Evolutionary conservation across 345 rosid genomes (phyloP), one percentile per base, ranked within the genome.

Genomic region (Toxicodendron radicans): DNA sequence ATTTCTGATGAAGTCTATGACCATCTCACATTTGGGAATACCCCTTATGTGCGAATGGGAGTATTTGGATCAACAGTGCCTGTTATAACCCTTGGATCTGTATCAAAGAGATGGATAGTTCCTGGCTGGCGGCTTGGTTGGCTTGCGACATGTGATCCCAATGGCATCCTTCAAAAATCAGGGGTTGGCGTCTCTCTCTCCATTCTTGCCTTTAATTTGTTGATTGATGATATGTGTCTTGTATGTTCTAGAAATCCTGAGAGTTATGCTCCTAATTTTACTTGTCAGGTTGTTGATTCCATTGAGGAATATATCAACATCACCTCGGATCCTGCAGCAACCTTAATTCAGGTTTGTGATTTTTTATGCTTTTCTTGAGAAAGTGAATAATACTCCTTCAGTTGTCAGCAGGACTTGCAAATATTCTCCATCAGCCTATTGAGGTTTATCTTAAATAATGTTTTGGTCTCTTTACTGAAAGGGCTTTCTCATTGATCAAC

Each of bases 71-170:
- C 92, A 3, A 77, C 76, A 2, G 90, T 79, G 4, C 92, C 92
- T 12, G 89, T 90, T 8, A 4, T 91, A 20, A 85, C 89, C 0
- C 82, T 91, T 6, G 91, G 90, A 24, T 89, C 93, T 14, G 63
- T 89, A 71, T 89, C 89, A 0, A 91, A 91, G 73, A 85, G 87
- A 75, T 89, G 90, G 91, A 73, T 81, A 20, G 91, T 87, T 63
- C 96, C 91, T 58, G 91, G 91, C 3, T 91, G 93, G 96, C 79
- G 85, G 61, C 73, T 87, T 53, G 90, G 96, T 17, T 91, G 96
- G 96, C 65, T 91, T 0, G 91, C 77, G 0, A 68, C 74, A 24
- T 77, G 58, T 67, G 93, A 89, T 71, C 89, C 93, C 2, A 65
- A 61, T 58, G 85, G 84, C 67, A 72, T 74, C 45, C 80, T 89